Evolutionary conservation across 768 basidiomycete species (phyloP).

Genomic region (Trametes maxima): DNA sequence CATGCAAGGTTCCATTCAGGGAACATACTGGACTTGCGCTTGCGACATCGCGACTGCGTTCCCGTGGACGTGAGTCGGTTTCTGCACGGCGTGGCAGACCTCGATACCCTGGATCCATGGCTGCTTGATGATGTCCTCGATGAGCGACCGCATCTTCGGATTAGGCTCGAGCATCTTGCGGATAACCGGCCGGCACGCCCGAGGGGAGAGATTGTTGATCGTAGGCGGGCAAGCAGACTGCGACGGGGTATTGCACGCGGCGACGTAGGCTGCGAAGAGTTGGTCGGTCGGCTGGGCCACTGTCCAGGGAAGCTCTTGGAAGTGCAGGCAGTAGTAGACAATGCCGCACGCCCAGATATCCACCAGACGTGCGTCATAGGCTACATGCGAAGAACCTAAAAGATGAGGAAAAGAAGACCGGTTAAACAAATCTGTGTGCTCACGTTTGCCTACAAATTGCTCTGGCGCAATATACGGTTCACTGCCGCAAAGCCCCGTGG

Average conservation of each 20-base stretch:
- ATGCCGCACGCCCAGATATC: conserved; percentile 98
- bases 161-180: conserved; percentile 96
- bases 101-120: conserved; percentile 82
- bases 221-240: conserved; percentile 58
- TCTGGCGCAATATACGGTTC: conserved; percentile 99
- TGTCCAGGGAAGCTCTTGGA: conserved; percentile 98
- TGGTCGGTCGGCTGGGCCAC: conserved; percentile 83
- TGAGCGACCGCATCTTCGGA: conserved; percentile 69
- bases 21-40: conserved; percentile 47
- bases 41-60: conserved; percentile 56
- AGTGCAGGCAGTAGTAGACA: conserved; percentile 98
- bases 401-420: conserved; percentile 40
- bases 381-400: conserved; percentile 45
- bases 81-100: conserved; percentile 69
- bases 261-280: conserved; percentile 77
- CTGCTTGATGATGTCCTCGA: conserved; percentile 81
- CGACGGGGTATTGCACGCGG: conserved; percentile 52
- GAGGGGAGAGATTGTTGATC: conserved; percentile 86
- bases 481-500: conserved; percentile 94
- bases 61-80: conserved; percentile 70
- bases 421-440: conserved; percentile 45
- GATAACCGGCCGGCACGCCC: conserved; percentile 79
- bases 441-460: conserved; percentile 95
- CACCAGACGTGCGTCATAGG: conserved; percentile 95
- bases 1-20: background rate